These are phyloP conservation scores for Leccinum imitatum DNA, from an alignment of 768 basidiomycete genomes.

Conservation along the genomic window DNA sequence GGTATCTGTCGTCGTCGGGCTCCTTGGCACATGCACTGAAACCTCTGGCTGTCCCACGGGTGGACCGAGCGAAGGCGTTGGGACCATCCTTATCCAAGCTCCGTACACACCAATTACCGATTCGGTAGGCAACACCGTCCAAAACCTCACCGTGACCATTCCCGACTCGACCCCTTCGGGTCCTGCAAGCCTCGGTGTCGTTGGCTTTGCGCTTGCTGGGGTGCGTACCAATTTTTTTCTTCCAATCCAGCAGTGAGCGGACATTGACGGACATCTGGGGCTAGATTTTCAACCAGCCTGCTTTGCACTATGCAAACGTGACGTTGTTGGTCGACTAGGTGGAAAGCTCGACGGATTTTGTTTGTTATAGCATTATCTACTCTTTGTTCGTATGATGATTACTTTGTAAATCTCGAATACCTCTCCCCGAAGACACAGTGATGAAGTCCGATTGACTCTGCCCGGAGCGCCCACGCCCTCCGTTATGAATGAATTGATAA, in stretches of 20 bases:
- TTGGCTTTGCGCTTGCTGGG: neutral
- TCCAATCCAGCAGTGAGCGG: neutral
- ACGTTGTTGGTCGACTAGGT: conserved; percentile 1
- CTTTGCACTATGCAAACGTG: neutral
- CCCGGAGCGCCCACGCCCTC: neutral
- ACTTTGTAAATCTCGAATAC: neutral
- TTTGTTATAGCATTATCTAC: neutral
- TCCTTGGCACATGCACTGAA: neutral
- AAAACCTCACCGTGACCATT: neutral
- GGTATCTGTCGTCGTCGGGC: neutral
- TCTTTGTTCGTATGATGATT: neutral
- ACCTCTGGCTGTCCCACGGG: neutral
- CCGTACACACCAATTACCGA: neutral
- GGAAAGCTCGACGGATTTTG: neutral
- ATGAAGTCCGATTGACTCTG: neutral
- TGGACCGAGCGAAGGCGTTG: neutral
- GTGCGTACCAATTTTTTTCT: neutral
- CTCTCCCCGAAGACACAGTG: neutral
- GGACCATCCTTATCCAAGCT: neutral
- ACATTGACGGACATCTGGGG: neutral
- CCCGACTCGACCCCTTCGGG: neutral
- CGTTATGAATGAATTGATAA: too few species aligned
- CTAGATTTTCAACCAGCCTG: neutral
- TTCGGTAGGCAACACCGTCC: neutral
- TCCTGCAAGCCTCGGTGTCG: neutral